These are phyloP conservation scores for Trichophyton benhamiae DNA, from an alignment of 2,329 filamentous ascomycete genomes.

Conservation along the genomic window DNA sequence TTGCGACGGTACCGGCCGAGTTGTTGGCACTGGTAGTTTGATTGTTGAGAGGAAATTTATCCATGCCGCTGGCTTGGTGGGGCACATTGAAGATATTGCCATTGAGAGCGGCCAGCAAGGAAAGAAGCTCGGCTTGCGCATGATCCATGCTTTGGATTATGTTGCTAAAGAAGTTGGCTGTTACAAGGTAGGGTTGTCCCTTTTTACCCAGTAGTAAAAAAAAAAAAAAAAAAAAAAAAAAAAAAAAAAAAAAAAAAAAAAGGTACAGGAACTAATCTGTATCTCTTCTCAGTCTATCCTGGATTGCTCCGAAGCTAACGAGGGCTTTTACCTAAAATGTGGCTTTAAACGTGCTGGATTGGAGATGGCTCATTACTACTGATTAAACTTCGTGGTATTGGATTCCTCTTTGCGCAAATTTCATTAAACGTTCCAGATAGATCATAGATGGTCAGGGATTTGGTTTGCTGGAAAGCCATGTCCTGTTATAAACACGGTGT, in stretches of 20 bases:
- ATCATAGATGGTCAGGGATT: not conserved
- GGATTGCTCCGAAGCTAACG: conserved; percentile 90
- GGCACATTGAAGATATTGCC: conserved; percentile 96
- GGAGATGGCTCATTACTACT: conserved; percentile 94
- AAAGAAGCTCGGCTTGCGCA: conserved; percentile 83
- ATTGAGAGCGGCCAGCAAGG: conserved; percentile 92
- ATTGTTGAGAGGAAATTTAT: conserved; percentile 77
- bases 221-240: not conserved
- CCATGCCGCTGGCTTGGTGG: conserved; percentile 47
- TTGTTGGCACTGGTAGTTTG: conserved; percentile 85
- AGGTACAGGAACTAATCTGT: not conserved
- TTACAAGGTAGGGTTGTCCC: conserved; percentile 54
- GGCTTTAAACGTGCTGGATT: conserved; percentile 83
- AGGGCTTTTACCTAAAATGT: conserved; percentile 97
- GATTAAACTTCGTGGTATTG: conserved; percentile 5
- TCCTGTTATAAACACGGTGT: not conserved
- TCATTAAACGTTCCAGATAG: not conserved
- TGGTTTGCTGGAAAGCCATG: not conserved
- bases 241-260: not conserved
- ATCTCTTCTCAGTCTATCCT: conserved; percentile 57
- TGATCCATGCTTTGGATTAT: conserved; percentile 87
- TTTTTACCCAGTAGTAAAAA: not conserved
- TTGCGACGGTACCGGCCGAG: conserved; percentile 53
- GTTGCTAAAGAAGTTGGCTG: conserved; percentile 81
- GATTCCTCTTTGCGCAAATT: not conserved